These are phyloP conservation scores for Angomonas deanei DNA, from an alignment of 208 protist genomes.

Conservation along the genomic window DNA sequence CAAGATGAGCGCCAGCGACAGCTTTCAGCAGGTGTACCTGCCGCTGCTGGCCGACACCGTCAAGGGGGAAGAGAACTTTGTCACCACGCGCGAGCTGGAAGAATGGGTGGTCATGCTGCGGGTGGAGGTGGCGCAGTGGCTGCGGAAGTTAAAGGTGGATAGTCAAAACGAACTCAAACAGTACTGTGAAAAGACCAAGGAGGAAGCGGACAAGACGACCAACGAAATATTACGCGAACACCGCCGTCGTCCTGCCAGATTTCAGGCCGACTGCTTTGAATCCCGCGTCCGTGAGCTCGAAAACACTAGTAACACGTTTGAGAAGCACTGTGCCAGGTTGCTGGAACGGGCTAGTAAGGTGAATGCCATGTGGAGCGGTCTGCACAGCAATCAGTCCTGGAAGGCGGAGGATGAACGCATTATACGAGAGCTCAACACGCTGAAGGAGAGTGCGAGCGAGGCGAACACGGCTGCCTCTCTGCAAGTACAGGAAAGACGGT, in stretches of 20 bases:
- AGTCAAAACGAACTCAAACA: slow-evolving; percentile 3
- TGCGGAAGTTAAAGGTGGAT: slow-evolving; percentile 16
- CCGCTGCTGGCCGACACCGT: slow-evolving; percentile 30
- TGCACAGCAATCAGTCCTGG: slow-evolving; percentile 21
- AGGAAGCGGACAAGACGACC: slow-evolving; percentile 6
- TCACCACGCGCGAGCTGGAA: slow-evolving; percentile 16
- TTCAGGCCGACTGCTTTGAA: slow-evolving; percentile 79
- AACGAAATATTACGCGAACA: slow-evolving; percentile 69
- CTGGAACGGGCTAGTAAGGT: slow-evolving; percentile 40
- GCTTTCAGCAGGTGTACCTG: slow-evolving; percentile 26
- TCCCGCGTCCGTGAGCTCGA: slow-evolving; percentile 71
- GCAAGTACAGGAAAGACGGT: slow-evolving; percentile 41
- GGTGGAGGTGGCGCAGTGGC: slow-evolving; percentile 26
- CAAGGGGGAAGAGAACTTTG: slow-evolving; percentile 8
- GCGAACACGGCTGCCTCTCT: slow-evolving; percentile 37
- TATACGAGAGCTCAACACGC: slow-evolving; percentile 27
- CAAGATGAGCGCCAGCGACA: neutral
- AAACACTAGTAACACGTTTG: slow-evolving; percentile 28
- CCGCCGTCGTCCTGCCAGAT: slow-evolving; percentile 64
- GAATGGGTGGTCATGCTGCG: slow-evolving; percentile 35
- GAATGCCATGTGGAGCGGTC: slow-evolving; percentile 27
- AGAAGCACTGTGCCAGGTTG: slow-evolving; percentile 52
- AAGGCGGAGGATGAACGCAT: slow-evolving; percentile 26
- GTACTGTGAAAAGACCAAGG: slow-evolving; percentile 17
- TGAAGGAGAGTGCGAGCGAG: slow-evolving; percentile 36